Evolutionary conservation across 1,284 basidiomycete species (phyloP), one percentile per base, ranked within the genome.

Genomic region (Sphagnurus paluster): DNA sequence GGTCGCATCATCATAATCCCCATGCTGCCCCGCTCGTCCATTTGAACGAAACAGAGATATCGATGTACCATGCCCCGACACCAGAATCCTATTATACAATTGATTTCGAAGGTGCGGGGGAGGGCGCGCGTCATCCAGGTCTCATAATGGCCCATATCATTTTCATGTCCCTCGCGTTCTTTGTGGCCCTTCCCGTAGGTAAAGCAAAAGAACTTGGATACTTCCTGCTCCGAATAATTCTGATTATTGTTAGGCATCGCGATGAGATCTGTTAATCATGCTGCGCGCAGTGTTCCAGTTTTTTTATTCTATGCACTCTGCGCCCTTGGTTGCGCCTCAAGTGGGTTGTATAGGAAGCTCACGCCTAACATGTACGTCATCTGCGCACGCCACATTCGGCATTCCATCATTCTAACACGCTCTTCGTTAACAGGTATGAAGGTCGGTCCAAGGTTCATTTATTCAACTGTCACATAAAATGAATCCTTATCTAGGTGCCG

Each of bases 61-160:
- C 79, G 16, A 61, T 79, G 54, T 67, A 70, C 49, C 89, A 91
- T 61, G 62, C 68, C 1, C 80, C 82, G 0, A 88, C 84, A 0
- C 85, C 86, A 0, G 79, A 83, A 0, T 90, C 89, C 3, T 93
- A 91, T 62, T 90, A 81, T 66, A 81, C 84, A 5, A 78, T 87
- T 54, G 89, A 91, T 61, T 77, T 81, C 56, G 80, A 84, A 32
- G 74, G 79, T 44, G 65, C 63, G 2, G 72, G 74, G 45, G 63
- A 69, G 9, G 65, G 72, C 35, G 56, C 68, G 20, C 72, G 79
- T 32, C 76, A 85, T 60, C 81, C 83, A 16, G 75, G 74, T 9
- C 66, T 90, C 39, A 87, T 92, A 69, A 70, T 74, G 32, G 63
- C 79, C 2, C 90, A 93, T 63, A 77, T 71, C 17, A 48, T 82